phyloP scores from a whole-genome alignment of 768 basidiomycete species.

The Serendipita vermifera region DNA sequence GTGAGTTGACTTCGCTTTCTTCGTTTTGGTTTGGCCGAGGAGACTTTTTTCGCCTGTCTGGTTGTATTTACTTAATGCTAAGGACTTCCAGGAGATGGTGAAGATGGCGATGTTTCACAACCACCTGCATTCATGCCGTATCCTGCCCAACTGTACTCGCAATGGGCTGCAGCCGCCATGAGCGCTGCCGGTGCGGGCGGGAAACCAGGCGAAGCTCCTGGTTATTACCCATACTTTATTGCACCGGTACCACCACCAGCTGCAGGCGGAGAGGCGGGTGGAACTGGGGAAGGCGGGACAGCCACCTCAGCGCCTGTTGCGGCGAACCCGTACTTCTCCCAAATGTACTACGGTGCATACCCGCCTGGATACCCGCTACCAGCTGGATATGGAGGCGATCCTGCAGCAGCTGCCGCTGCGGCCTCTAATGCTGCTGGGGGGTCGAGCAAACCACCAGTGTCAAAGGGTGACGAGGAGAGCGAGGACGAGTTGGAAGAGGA shows the following conservation, averaged over 20 bases:
- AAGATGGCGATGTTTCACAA: too few species aligned
- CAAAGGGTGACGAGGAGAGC: constrained; percentile 8
- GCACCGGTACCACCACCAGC: not conserved
- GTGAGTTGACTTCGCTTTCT: too few species aligned
- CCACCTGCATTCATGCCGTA: too few species aligned
- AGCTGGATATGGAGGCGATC: not conserved
- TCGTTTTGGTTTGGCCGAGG: too few species aligned
- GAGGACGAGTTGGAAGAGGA: not conserved
- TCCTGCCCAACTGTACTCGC: not conserved
- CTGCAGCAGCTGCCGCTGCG: not conserved
- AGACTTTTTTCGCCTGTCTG: too few species aligned
- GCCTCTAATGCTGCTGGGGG: not conserved
- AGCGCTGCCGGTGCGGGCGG: not conserved
- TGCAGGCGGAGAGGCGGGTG: not conserved
- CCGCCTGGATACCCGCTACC: not conserved
- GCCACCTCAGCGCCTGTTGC: constrained; percentile 1
- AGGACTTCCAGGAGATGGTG: too few species aligned
- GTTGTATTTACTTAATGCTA: too few species aligned
- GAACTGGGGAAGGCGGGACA: not conserved
- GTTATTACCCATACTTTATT: constrained; percentile 11
- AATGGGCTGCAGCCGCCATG: not conserved
- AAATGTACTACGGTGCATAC: constrained; percentile 1
- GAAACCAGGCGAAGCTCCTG: not conserved
- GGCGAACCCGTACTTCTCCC: not conserved
- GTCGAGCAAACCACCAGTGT: not conserved